Evolutionary conservation across 495 filamentous ascomycete species (phyloP).

Genomic region (Xylaria longipes): DNA sequence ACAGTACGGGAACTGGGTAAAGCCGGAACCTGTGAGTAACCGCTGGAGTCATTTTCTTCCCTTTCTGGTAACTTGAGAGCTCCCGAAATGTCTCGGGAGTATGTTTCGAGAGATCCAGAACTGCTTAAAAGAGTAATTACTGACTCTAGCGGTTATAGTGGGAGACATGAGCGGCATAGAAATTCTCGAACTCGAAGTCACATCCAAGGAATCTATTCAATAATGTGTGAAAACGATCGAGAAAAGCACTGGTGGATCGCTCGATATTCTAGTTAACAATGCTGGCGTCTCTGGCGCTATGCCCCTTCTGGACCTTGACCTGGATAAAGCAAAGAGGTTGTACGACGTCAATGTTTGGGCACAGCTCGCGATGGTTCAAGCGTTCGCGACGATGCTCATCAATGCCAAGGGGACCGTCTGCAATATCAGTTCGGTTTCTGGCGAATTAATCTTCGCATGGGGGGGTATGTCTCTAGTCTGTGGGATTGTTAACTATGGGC

Average conservation of each 20-base stretch:
- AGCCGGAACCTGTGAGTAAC: slow-evolving; percentile 34
- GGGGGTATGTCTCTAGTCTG: slow-evolving; percentile 34
- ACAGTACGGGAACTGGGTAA: slow-evolving; percentile 52
- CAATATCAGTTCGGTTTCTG: slow-evolving; percentile 47
- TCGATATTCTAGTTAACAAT: slow-evolving; percentile 60
- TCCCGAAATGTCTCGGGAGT: too few relatives aligned
- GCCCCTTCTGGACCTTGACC: slow-evolving; percentile 51
- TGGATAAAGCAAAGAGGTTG: slow-evolving; percentile 47
- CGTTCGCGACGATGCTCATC: slow-evolving; percentile 55
- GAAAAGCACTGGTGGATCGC: slow-evolving; percentile 35
- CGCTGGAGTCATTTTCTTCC: too few relatives aligned
- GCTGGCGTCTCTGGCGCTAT: slow-evolving; percentile 46
- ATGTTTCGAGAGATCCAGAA: too few relatives aligned
- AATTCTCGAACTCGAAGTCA: slow-evolving; percentile 46
- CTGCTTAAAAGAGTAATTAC: too few relatives aligned
- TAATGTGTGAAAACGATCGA: slow-evolving; percentile 33
- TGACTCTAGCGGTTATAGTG: too few relatives aligned
- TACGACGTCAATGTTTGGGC: slow-evolving; percentile 61
- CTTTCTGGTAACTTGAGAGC: too few relatives aligned
- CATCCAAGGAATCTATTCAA: slow-evolving; percentile 40
- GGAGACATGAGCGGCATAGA: slow-evolving; percentile 34
- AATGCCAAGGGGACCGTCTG: slow-evolving; percentile 51
- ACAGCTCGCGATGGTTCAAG: slow-evolving; percentile 52
- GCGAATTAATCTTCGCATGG: slow-evolving; percentile 9
- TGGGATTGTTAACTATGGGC: slow-evolving; percentile 20